Evolutionary conservation across 495 filamentous ascomycete genomes (phyloP).

Genomic region (Penicillium egyptiacum): DNA sequence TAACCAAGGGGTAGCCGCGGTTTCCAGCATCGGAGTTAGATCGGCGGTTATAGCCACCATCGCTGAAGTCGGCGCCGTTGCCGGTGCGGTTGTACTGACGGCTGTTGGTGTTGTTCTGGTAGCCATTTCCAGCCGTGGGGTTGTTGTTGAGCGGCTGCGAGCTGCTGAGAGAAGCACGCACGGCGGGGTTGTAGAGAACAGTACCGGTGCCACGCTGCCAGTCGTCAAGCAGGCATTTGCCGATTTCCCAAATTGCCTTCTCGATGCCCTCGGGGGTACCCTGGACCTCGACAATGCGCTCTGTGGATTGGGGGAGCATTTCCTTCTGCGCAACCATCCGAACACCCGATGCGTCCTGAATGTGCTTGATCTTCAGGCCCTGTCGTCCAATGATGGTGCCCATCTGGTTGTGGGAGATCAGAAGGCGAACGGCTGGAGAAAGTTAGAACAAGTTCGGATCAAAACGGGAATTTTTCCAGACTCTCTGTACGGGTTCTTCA

Average conservation of each 20-base stretch:
- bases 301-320: constrained; percentile 99
- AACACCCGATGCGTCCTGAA: constrained; percentile 94
- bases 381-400: constrained; percentile 96
- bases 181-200: constrained; percentile 92
- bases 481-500: not conserved
- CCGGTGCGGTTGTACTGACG: constrained; percentile 89
- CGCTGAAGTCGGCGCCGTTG: constrained; percentile 96
- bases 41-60: constrained; percentile 69
- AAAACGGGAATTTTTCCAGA: not conserved
- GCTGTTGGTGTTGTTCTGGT: constrained; percentile 52
- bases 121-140: constrained; percentile 32
- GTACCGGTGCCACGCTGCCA: constrained; percentile 95
- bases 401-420: constrained; percentile 99
- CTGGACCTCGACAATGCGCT: constrained; percentile 94
- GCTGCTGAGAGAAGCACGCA: constrained; percentile 69
- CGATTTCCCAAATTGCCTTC: constrained; percentile 96
- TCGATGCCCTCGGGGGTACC: constrained; percentile 92
- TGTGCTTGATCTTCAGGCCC: constrained; percentile 98
- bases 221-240: constrained; percentile 97
- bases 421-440: constrained; percentile 79
- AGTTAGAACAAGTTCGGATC: constrained; percentile 29
- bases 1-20: constrained; percentile 74
- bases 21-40: constrained; percentile 75
- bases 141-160: constrained; percentile 40
- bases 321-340: constrained; percentile 99